phyloP scores from a whole-genome alignment of 2,329 filamentous ascomycete species.

The Sarocladium oryzae region DNA sequence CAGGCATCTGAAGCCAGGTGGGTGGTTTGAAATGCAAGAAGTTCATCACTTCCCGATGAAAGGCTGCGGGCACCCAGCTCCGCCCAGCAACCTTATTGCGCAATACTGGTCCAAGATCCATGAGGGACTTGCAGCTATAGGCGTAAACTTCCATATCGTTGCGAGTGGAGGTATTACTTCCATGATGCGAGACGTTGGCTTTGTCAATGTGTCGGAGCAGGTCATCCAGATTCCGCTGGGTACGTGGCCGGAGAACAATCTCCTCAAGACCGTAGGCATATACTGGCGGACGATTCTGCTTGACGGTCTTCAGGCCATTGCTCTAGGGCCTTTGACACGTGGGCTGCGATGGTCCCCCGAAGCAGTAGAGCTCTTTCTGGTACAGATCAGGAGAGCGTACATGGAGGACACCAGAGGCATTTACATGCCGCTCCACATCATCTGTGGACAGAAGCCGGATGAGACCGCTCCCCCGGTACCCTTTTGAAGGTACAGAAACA shows the following conservation, averaged over 20 bases:
- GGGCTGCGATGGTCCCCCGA: slow-evolving; percentile 25
- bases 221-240: slow-evolving; percentile 40
- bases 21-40: slow-evolving; percentile 38
- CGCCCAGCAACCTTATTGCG: slow-evolving; percentile 18
- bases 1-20: slow-evolving; percentile 31
- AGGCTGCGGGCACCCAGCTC: slow-evolving; percentile 16
- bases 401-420: slow-evolving; percentile 23
- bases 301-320: slow-evolving; percentile 25
- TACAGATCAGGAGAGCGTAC: slow-evolving; percentile 21
- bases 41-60: slow-evolving; percentile 20
- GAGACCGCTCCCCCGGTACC: neutral
- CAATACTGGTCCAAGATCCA: slow-evolving; percentile 22
- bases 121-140: slow-evolving; percentile 21
- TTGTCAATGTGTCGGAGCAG: slow-evolving; percentile 30
- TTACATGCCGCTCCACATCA: slow-evolving; percentile 13
- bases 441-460: slow-evolving; percentile 15
- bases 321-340: slow-evolving; percentile 27
- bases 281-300: slow-evolving; percentile 23
- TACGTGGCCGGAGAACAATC: slow-evolving; percentile 39
- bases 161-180: slow-evolving; percentile 16
- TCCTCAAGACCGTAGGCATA: slow-evolving; percentile 36
- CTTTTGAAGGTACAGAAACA: neutral
- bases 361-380: slow-evolving; percentile 27
- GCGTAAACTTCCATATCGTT: slow-evolving; percentile 16
- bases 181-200: slow-evolving; percentile 30